Conservation (phyloP, 129 eudicot genomes). For the Mikania micrantha region DNA sequence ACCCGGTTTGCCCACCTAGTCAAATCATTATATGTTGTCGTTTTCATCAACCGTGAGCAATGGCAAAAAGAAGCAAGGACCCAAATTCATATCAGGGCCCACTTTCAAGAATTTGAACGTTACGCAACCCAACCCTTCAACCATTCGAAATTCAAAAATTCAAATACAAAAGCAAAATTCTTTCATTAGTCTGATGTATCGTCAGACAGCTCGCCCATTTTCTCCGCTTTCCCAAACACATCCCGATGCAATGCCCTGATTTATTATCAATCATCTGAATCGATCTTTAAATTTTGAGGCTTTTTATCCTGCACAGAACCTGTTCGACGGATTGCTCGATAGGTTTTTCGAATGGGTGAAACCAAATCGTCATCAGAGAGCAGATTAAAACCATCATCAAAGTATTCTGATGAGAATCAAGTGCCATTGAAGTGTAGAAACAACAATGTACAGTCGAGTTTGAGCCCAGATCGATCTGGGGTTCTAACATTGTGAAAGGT, state of each 20-base stretch:
- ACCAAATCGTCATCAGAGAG: slow-evolving; percentile 40
- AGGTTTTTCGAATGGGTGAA: slow-evolving; percentile 47
- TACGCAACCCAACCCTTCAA: slow-evolving; percentile 11
- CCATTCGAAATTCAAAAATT: slow-evolving; percentile 49
- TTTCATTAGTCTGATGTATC: neutral
- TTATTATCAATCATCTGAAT: neutral
- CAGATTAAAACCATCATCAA: slow-evolving; percentile 36
- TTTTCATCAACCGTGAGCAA: neutral
- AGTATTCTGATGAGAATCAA: slow-evolving; percentile 66
- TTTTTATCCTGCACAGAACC: neutral
- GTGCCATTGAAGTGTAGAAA: slow-evolving; percentile 37
- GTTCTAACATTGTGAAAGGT: slow-evolving; percentile 73
- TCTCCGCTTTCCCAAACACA: slow-evolving; percentile 19
- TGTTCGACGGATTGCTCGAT: neutral
- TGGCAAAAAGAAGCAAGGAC: neutral
- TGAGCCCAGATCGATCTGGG: slow-evolving; percentile 69
- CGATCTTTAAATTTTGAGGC: neutral
- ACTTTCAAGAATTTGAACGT: slow-evolving; percentile 29
- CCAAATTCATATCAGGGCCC: slow-evolving; percentile 13
- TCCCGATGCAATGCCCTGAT: slow-evolving; percentile 15
- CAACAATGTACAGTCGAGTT: slow-evolving; percentile 30
- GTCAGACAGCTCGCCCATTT: slow-evolving; percentile 28
- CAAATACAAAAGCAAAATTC: slow-evolving; percentile 14
- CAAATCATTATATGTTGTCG: neutral
- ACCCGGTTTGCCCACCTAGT: no score